phyloP scores from a whole-genome alignment of 257 asterid species.

The Paraleonurus japonicus region DNA sequence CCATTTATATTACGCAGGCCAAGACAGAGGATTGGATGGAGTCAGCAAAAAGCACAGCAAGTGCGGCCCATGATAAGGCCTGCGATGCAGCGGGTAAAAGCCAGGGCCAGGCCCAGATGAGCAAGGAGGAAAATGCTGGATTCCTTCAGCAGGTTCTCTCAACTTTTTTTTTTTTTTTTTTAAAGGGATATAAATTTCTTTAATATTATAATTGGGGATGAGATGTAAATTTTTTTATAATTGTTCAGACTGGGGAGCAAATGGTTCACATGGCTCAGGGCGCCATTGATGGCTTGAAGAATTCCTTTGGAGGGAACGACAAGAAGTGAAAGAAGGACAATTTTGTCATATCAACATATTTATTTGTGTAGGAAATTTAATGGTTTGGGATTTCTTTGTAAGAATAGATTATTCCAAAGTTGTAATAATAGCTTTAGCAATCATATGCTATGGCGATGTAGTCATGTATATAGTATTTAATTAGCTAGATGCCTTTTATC shows the following conservation, averaged over 20 bases:
- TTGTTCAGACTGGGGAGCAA: constrained; percentile 56
- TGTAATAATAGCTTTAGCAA: constrained; percentile 13
- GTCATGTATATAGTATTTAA: constrained; percentile 1
- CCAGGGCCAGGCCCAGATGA: constrained; percentile 38
- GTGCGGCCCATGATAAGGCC: constrained; percentile 45
- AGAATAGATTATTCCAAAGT: neutral
- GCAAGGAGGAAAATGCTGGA: constrained; percentile 46
- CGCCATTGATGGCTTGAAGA: constrained; percentile 72
- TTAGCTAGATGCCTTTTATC: neutral
- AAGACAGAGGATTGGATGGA: constrained; percentile 57
- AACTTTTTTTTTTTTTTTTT: neutral
- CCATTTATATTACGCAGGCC: constrained; percentile 31
- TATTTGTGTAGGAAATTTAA: neutral
- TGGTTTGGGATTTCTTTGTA: neutral
- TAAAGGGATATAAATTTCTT: neutral
- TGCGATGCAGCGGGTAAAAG: constrained; percentile 37
- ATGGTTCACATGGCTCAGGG: constrained; percentile 65
- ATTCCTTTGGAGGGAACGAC: constrained; percentile 61
- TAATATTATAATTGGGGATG: neutral
- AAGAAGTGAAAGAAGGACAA: constrained; percentile 41
- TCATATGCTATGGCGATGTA: neutral
- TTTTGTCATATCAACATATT: neutral
- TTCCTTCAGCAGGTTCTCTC: constrained; percentile 58
- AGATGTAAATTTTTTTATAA: neutral
- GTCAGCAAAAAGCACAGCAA: constrained; percentile 51